Base-by-base conservation (phyloP, 164 flowering plant species). In the Annona cherimola region DNA sequence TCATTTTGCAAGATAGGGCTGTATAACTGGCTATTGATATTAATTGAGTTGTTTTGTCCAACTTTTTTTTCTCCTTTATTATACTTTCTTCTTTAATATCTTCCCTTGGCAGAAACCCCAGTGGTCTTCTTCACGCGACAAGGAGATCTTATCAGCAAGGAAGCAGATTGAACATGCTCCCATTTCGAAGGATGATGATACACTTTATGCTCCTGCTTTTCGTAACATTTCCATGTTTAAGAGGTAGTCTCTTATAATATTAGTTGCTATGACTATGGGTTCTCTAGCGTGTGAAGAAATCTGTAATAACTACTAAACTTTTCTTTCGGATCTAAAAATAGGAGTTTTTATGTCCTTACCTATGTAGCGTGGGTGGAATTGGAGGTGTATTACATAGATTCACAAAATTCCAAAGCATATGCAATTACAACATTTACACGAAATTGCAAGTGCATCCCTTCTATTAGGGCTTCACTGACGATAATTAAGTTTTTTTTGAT, bases 161-260 rank as follows among this genome's bases (percentile, higher is more conserved):
- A 3, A 9, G 40, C 72, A 74, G 62, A 69, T 74, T 46, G 54
- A 74, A 18, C 69, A 74, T 74, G 76, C 76, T 68, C 73, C 68
- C 39, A 40, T 63, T 62, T 45, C 69, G 12, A 50, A 69, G 35
- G 46, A 69, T n/a, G 69, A 74, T 68, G 61, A 3, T 7, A 54
- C 63, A 6, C 76, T 74, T 54, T 63, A 69, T 50, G 68, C 73
- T 40, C 76, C 63, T 44, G 72, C 69, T 35, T 74, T 74, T 62
- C 73, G 64, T 40, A 74, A 74, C 63, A 54, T 74, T 69, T 74
- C 76, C n/a, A 63, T 18, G 46, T 74, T 74, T 54, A 69, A 69
- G 63, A 74, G 62, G 76, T 74, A 61, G 67, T 4, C 19, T 64
- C 9, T 4, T 61, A 61, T 19, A 61, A 35, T 11, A 16, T 50